phyloP scores from a whole-genome alignment of 306 rosid genomes.

The Psophocarpus tetragonolobus region DNA sequence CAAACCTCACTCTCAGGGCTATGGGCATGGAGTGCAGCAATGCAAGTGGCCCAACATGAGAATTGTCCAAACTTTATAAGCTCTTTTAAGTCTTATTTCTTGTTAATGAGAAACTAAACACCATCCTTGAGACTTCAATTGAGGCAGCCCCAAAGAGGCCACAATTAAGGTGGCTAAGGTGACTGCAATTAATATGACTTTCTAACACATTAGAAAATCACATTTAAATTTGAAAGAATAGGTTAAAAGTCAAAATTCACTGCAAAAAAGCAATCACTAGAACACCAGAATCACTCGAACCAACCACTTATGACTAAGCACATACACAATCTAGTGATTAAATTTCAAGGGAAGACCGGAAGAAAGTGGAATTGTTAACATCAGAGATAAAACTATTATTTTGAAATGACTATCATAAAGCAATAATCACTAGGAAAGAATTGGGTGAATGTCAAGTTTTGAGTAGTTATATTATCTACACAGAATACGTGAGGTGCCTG shows the following conservation, averaged over 20 bases:
- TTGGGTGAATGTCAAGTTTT: not conserved
- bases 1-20: too few species aligned
- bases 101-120: not conserved
- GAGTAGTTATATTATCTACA: constrained; percentile 8
- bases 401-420: constrained; percentile 9
- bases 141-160: not conserved
- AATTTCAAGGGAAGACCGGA: constrained; percentile 18
- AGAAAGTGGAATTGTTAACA: not conserved
- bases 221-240: constrained; percentile 16
- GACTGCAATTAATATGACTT: not conserved
- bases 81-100: not conserved
- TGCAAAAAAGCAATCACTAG: not conserved
- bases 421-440: not conserved
- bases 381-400: constrained; percentile 11
- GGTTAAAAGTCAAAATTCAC: not conserved
- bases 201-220: not conserved
- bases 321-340: not conserved
- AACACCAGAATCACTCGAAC: constrained; percentile 13
- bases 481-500: not conserved
- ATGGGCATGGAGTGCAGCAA: too few species aligned
- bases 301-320: constrained; percentile 11
- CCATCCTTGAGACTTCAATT: not conserved
- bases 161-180: not conserved
- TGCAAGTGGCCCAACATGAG: too few species aligned
- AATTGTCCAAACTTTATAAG: not conserved